These are phyloP conservation scores for Pelargonium australe DNA, from an alignment of 441 rosid genomes.

Conservation along the genomic window DNA sequence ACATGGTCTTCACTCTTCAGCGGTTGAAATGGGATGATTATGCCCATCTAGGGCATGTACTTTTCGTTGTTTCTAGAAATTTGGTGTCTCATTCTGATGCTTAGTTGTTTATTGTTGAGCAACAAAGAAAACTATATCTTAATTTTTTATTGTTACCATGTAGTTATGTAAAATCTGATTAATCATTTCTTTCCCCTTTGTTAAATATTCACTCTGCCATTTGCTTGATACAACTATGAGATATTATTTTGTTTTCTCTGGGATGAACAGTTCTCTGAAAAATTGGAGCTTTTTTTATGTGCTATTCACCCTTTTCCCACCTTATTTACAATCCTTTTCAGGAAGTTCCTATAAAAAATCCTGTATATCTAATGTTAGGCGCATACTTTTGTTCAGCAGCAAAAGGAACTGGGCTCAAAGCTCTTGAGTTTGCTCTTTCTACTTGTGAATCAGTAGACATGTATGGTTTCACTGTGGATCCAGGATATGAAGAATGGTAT, in stretches of 20 bases:
- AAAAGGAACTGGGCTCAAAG: conserved; percentile 95
- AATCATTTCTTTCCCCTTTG: not conserved
- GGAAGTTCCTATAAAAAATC: conserved; percentile 89
- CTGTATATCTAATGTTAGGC: conserved; percentile 86
- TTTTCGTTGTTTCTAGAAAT: not conserved
- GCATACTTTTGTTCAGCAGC: conserved; percentile 96
- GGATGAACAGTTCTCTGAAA: not conserved
- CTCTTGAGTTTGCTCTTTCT: conserved; percentile 95
- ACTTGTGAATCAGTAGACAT: conserved; percentile 84
- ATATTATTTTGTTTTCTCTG: not conserved
- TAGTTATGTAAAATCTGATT: not conserved
- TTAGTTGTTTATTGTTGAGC: not conserved
- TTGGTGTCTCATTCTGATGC: not conserved
- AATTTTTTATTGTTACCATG: too few relatives aligned
- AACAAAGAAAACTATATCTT: too few relatives aligned
- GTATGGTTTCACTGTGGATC: conserved; percentile 96
- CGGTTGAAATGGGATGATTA: not conserved
- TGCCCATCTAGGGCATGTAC: not conserved
- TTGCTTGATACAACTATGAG: not conserved
- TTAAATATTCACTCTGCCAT: not conserved
- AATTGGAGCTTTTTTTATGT: not conserved
- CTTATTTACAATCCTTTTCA: conserved; percentile 28
- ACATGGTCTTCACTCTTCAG: not conserved
- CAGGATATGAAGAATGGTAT: conserved; percentile 96
- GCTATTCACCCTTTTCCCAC: too few relatives aligned